Base-by-base conservation (phyloP, 192 early-diverging fungal species). In the Powellomyces hirtus region DNA sequence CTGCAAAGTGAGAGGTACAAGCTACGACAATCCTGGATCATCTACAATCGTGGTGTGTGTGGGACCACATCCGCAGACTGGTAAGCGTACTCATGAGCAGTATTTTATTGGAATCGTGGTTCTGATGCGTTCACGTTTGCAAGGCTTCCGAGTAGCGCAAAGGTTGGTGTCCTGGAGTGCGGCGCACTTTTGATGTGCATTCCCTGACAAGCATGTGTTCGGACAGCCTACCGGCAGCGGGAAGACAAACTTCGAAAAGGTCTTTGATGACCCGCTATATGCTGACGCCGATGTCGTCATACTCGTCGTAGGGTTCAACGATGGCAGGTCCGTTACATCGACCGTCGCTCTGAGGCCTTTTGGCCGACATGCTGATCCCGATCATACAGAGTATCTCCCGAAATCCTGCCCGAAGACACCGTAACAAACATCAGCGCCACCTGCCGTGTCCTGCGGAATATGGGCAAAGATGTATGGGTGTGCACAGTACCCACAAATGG, bases 401-500 rank as follows among this genome's bases (percentile, higher is more conserved):
- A 49, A 24, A 49, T 49, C 26, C 26, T 49, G 16, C 64, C 80
- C 10, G 77, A 61, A 29, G 65, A 74, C 29, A 79, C 77, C 16
- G 60, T 77, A 8, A 38, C 63, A n/a, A 82, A 82, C 60, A 67
- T 82, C 55, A 31, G 14, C 11, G 66, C 64, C 2, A 78, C 71
- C 27, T 64, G 56, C 37, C 53, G 53, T 4, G 66, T 63, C 7
- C 61, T 82, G 30, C 57, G 58, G 18, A 67, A 66, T 40, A 38
- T 77, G 50, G 74, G 72, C 45, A 82, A 76, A 35, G 66, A 74
- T 5, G 73, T 77, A 5, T 82, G 64, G 56, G 44, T 82, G 14
- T 79, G 68, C 66, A 57, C 80, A 1, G 40, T 77, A 5, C 66
- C 66, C 31, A 77, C 55, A 4, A 27, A 64, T 38, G 59, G 56